Base-by-base conservation (phyloP, 345 rosid genomes). In the Mallotus nudiflorus region DNA sequence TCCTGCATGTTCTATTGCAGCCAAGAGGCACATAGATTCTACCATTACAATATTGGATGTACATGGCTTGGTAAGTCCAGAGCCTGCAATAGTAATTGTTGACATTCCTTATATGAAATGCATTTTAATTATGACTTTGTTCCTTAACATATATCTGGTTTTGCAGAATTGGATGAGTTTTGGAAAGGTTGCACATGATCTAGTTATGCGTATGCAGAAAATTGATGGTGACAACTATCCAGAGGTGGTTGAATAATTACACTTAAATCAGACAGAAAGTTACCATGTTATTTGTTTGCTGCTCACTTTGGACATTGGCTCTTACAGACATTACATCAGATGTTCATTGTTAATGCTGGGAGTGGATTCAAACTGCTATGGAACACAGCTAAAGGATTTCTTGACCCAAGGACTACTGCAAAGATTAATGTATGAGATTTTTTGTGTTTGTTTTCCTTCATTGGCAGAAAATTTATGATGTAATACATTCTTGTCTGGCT, bases 141-240 rank as follows among this genome's bases (percentile, higher is more conserved):
- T 18, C 33, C 68, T 64, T 40, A 56, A 25, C 31, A 42, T 73
- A 58, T 71, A 68, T 57, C 16, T 69, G 37, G 64, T 75, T 63
- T 15, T 78, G 78, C 92, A 94, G 99, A 94, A 85, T 72, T 86
- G 88, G 83, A 82, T 94, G 91, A 91, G 88, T 82, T 91, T 91
- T 57, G 89, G 97, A 79, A 94, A 89, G 86, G 62, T 85, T 80
- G 97, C 99, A 40, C 93, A 88, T 75, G 99, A 91, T 68, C 87
- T 91, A 74, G 89, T 94, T 20, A 88, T 91, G 91, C 93, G 86
- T 52, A 87, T 94, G 80, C 99, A 94, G 83, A 91, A 94, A 80
- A 91, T 91, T 68, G 99, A 94, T 65, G 96, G 97, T 27, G 99
- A 94, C 73, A 94, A 94, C 89, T 94, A 94, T 66, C 99, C 99